Evolutionary conservation across 176 grass and related monocot genomes (phyloP).

Genomic region (Musa itinerans): DNA sequence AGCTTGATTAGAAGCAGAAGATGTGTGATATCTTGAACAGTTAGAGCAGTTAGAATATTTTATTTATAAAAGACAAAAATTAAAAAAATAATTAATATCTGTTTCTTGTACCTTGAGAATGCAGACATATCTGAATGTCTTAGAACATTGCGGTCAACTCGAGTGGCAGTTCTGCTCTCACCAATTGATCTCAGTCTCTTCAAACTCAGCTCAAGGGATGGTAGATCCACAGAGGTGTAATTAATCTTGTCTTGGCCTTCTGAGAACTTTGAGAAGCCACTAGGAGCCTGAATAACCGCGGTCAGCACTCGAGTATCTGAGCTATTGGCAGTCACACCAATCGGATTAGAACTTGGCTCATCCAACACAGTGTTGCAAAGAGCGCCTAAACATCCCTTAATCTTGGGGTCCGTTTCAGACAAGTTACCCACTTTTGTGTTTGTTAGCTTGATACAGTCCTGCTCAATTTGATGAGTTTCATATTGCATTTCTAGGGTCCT

Average conservation of each 20-base stretch:
- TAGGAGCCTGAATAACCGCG: conserved; percentile 32
- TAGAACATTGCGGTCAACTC: conserved; percentile 51
- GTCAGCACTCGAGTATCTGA: conserved; percentile 25
- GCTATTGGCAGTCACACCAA: conserved; percentile 43
- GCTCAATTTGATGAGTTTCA: conserved; percentile 21
- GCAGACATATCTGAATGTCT: conserved; percentile 63
- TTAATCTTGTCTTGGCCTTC: conserved; percentile 30
- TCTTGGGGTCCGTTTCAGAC: conserved; percentile 23
- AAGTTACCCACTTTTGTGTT: conserved; percentile 22
- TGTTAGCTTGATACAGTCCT: conserved; percentile 22
- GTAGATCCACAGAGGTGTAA: conserved; percentile 27
- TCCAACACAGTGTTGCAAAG: conserved; percentile 26
- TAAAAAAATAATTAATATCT: conserved; percentile 38
- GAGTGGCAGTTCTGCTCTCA: conserved; percentile 20
- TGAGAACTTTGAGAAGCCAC: conserved; percentile 29
- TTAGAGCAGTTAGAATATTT: conserved; percentile 47
- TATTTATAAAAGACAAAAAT: conserved; percentile 24
- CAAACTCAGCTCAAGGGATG: conserved; percentile 64
- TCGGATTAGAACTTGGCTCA: conserved; percentile 46
- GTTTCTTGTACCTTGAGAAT: conserved; percentile 69
- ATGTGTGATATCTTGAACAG: conserved; percentile 78
- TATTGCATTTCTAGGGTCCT: conserved; percentile 24
- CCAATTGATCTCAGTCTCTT: conserved; percentile 55
- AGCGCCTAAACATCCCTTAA: conserved; percentile 25
- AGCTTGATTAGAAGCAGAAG: conserved; percentile 54